Evolutionary conservation across 371 early-diverging fungal genomes (phyloP).

Genomic region (Funneliformis caledonium): DNA sequence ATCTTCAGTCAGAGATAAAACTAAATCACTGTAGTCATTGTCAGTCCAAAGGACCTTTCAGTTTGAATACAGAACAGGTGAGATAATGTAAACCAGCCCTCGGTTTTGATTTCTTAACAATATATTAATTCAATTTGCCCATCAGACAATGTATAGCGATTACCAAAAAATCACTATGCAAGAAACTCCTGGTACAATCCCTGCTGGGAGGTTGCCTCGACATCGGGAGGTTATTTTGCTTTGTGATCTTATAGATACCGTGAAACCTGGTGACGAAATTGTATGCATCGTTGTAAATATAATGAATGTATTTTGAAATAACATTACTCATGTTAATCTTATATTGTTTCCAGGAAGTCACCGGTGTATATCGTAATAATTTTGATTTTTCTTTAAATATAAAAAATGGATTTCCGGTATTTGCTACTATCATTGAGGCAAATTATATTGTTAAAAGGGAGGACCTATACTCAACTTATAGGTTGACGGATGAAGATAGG

Average conservation of each 20-base stretch:
- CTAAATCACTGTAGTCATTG: slow-evolving; percentile 93
- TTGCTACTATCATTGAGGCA: slow-evolving; percentile 96
- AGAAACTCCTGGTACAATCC: slow-evolving; percentile 98
- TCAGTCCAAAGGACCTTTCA: slow-evolving; percentile 94
- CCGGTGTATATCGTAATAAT: slow-evolving; percentile 98
- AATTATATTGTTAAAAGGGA: slow-evolving; percentile 89
- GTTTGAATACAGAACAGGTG: slow-evolving; percentile 85
- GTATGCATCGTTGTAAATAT: slow-evolving; percentile 50
- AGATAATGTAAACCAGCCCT: background rate
- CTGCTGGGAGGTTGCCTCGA: slow-evolving; percentile 97
- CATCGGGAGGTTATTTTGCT: slow-evolving; percentile 94
- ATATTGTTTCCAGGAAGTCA: slow-evolving; percentile 70
- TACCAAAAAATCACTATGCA: slow-evolving; percentile 98
- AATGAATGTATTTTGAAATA: background rate
- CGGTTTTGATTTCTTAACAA: background rate
- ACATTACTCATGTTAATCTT: slow-evolving; percentile 8
- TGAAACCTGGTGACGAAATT: slow-evolving; percentile 98
- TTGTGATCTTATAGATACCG: slow-evolving; percentile 98
- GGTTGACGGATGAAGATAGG: slow-evolving; percentile 93
- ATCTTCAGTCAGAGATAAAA: slow-evolving; percentile 82
- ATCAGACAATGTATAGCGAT: slow-evolving; percentile 95
- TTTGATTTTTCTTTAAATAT: slow-evolving; percentile 90
- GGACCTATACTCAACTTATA: slow-evolving; percentile 83
- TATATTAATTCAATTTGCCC: background rate
- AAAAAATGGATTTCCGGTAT: slow-evolving; percentile 98